Evolutionary conservation across 2,329 filamentous ascomycete species (phyloP).

Genomic region (Monosporascus sp.): DNA sequence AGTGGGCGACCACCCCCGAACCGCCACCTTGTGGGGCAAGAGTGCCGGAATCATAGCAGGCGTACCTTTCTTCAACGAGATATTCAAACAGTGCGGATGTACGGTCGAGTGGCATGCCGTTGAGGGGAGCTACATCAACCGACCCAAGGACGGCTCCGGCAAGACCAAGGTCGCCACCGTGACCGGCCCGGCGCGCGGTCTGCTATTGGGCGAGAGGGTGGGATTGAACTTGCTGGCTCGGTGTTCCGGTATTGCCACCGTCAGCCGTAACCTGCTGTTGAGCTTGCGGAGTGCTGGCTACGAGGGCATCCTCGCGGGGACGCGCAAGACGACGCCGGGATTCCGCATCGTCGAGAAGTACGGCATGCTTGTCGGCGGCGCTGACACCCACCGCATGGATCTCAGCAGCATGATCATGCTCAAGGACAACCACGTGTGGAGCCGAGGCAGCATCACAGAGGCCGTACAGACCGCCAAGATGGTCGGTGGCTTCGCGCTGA

Average conservation of each 20-base stretch:
- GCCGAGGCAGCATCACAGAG: constrained; percentile 76
- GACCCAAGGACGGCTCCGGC: constrained; percentile 45
- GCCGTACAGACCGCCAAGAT: constrained; percentile 80
- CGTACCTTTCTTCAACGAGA: constrained; percentile 90
- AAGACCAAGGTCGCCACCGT: constrained; percentile 73
- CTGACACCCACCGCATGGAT: constrained; percentile 88
- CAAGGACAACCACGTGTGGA: constrained; percentile 98
- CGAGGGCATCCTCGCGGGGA: constrained; percentile 81
- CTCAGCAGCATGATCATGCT: constrained; percentile 95
- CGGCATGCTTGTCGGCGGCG: constrained; percentile 90
- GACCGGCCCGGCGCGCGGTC: constrained; percentile 68
- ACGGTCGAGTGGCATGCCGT: constrained; percentile 80
- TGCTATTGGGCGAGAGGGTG: constrained; percentile 89
- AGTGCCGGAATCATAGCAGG: constrained; percentile 80
- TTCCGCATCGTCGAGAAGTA: constrained; percentile 97
- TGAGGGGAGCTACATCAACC: constrained; percentile 67
- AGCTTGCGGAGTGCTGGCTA: constrained; percentile 65
- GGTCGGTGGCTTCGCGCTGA: constrained; percentile 83
- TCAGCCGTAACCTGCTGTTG: constrained; percentile 49
- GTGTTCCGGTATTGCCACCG: constrained; percentile 85
- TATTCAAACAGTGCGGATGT: constrained; percentile 86
- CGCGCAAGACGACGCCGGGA: constrained; percentile 92
- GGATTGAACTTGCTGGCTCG: constrained; percentile 85
- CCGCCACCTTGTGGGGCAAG: constrained; percentile 64
- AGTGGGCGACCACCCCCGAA: constrained; percentile 65